Evolutionary conservation across 2,329 filamentous ascomycete species (phyloP).

Genomic region (Setomelanomma holmii): DNA sequence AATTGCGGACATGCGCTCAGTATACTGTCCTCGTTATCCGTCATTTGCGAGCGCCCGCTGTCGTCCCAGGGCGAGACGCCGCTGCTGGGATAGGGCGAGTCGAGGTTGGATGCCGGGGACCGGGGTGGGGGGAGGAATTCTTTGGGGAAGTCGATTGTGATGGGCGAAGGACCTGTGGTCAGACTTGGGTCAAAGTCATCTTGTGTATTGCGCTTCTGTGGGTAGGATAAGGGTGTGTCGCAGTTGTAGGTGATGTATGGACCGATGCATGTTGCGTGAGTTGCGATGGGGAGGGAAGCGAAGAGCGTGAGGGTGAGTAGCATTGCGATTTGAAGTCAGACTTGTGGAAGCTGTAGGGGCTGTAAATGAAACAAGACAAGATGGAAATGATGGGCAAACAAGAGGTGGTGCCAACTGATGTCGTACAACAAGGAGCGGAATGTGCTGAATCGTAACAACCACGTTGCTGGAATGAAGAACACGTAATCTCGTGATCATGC

Average conservation of each 20-base stretch:
- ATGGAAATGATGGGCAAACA: neutral
- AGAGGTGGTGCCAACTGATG: neutral
- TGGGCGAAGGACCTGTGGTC: neutral
- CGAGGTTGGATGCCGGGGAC: constrained; percentile 11
- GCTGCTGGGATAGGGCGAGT: constrained; percentile 11
- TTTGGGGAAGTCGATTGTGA: constrained; percentile 2
- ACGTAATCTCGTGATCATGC: constrained; percentile 1
- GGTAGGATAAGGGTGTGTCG: neutral
- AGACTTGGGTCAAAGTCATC: neutral
- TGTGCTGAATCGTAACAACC: neutral
- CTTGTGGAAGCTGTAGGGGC: too few relatives aligned
- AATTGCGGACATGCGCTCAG: constrained; percentile 12
- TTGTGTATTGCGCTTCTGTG: neutral
- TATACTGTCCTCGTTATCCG: constrained; percentile 10
- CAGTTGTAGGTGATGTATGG: neutral
- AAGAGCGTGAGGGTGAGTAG: neutral
- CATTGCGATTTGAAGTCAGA: too few relatives aligned
- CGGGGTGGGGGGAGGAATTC: constrained; percentile 13
- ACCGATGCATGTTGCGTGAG: neutral
- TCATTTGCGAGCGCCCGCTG: constrained; percentile 17
- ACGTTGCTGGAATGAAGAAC: neutral
- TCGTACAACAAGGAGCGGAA: neutral
- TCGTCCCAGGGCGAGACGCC: constrained; percentile 17
- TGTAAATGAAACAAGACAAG: neutral
- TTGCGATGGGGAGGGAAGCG: neutral